Conservation (phyloP, 352 stramenopile species). For the Saprolegnia diclina region DNA sequence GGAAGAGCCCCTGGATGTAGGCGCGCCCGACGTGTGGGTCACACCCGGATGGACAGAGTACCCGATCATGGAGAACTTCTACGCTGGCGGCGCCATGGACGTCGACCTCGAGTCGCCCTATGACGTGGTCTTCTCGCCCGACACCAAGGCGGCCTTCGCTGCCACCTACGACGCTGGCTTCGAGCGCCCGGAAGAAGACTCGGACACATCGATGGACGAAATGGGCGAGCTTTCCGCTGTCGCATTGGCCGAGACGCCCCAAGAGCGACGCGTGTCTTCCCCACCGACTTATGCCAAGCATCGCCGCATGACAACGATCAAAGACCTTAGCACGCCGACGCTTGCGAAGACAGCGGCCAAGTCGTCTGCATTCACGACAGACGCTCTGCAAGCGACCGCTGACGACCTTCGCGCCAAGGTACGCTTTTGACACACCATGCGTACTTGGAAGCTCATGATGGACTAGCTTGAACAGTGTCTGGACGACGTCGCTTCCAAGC, state of each 20-base stretch:
- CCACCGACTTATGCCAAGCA: neutral
- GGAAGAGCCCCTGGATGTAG: neutral
- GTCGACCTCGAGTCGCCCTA: slow-evolving; percentile 65
- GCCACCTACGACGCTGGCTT: slow-evolving; percentile 54
- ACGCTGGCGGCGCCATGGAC: slow-evolving; percentile 40
- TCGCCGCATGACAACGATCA: slow-evolving; percentile 1
- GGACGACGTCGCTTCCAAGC: slow-evolving; percentile 19
- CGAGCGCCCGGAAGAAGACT: slow-evolving; percentile 32
- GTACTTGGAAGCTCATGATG: neutral
- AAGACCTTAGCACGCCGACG: neutral
- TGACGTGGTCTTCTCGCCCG: slow-evolving; percentile 79
- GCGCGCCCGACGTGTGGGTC: slow-evolving; percentile 62
- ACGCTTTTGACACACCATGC: neutral
- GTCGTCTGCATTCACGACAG: neutral
- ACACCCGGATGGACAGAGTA: slow-evolving; percentile 62
- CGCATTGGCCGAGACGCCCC: slow-evolving; percentile 32
- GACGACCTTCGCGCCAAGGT: slow-evolving; percentile 1
- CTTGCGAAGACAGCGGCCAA: neutral
- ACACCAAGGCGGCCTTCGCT: slow-evolving; percentile 30
- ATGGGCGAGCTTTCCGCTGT: slow-evolving; percentile 30
- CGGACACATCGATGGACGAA: slow-evolving; percentile 11
- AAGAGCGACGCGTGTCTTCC: neutral
- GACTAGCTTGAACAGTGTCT: slow-evolving; percentile 19
- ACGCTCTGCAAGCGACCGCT: neutral
- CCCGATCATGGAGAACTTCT: slow-evolving; percentile 77